These are phyloP conservation scores for Vigna angularis DNA, from an alignment of 306 rosid species.

Conservation along the genomic window DNA sequence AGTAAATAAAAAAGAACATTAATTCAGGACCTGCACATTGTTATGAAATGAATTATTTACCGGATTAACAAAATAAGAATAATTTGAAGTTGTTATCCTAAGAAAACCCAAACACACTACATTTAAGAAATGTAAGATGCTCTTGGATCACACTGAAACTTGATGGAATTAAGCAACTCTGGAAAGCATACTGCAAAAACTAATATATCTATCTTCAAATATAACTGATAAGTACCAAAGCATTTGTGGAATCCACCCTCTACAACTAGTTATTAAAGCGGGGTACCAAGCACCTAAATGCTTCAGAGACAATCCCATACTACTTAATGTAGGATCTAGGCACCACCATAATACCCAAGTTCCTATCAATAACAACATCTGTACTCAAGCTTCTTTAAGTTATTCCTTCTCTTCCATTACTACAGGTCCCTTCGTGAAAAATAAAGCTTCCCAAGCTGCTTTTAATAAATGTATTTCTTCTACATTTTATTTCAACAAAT, in stretches of 20 bases:
- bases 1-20: neutral
- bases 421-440: conserved; percentile 17
- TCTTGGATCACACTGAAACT: neutral
- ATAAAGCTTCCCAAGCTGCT: neutral
- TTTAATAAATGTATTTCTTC: conserved; percentile 8
- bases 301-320: no score
- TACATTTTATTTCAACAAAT: conserved; percentile 5
- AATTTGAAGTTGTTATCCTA: conserved; percentile 2
- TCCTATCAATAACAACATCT: neutral
- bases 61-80: conserved; percentile 2
- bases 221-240: neutral
- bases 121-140: conserved; percentile 1
- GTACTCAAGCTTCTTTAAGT: conserved; percentile 4
- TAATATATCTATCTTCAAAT: neutral
- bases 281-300: no score
- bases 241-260: no score
- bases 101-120: conserved; percentile 6
- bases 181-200: conserved; percentile 15
- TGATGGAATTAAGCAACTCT: conserved; percentile 14
- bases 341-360: no score
- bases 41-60: neutral
- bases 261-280: no score
- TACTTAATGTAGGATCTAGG: no score
- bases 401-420: conserved; percentile 17
- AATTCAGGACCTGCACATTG: conserved; percentile 7